phyloP scores from a whole-genome alignment of 2,329 filamentous ascomycete genomes.

The Parastagonospora avenae region DNA sequence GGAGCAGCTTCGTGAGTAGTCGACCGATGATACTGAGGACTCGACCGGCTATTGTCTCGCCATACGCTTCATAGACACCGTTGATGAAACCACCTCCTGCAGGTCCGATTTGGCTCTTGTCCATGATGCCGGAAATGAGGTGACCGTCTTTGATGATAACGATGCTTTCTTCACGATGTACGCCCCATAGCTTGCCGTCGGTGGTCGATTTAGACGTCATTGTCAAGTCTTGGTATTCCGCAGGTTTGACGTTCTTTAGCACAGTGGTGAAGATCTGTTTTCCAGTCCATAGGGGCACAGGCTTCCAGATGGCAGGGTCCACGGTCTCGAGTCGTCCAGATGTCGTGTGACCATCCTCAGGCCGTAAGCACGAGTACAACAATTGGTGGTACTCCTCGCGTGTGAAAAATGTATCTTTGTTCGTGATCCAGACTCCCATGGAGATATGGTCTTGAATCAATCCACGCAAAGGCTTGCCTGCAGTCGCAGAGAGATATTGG shows the following conservation, averaged over 20 bases:
- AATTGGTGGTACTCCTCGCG: constrained; percentile 89
- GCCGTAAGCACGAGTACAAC: constrained; percentile 87
- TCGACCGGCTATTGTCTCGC: constrained; percentile 82
- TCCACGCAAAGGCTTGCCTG: constrained; percentile 90
- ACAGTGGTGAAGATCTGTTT: constrained; percentile 96
- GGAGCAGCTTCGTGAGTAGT: constrained; percentile 84
- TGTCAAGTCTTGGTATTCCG: constrained; percentile 75
- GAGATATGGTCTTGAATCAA: constrained; percentile 98
- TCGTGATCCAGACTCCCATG: constrained; percentile 88
- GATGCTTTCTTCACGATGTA: constrained; percentile 73
- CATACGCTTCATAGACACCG: constrained; percentile 90
- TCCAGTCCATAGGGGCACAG: constrained; percentile 84
- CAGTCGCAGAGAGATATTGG: constrained; percentile 92
- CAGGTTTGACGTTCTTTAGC: constrained; percentile 86
- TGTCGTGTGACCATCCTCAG: constrained; percentile 86
- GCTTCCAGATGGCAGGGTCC: constrained; percentile 80
- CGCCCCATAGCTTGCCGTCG: constrained; percentile 77
- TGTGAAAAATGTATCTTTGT: constrained; percentile 87
- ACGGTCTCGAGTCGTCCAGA: constrained; percentile 82
- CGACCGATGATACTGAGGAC: constrained; percentile 88
- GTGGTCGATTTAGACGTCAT: constrained; percentile 81
- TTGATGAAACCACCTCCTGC: constrained; percentile 87
- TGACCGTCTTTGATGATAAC: constrained; percentile 88
- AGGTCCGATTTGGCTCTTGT: constrained; percentile 94
- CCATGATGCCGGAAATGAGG: constrained; percentile 86